A percentile compares a stretch with the other conserved stretches of the same genome.
These are phyloP conservation scores for Skeletonema tropicum DNA, from an alignment of 108 stramenopile genomes.

Conservation along the genomic window DNA sequence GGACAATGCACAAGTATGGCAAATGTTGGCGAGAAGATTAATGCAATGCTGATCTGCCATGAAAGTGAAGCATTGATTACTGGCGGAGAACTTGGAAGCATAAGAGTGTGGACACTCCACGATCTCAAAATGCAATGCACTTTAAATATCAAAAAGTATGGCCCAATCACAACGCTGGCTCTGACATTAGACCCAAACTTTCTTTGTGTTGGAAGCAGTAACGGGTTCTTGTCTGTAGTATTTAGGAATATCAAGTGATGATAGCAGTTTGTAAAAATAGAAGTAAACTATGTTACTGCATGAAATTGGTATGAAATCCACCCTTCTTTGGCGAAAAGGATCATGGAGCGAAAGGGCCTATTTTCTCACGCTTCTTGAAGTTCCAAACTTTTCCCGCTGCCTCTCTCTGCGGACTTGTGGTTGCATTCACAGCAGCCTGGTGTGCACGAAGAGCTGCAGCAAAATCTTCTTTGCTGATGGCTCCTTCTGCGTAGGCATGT, in stretches of 20 bases:
- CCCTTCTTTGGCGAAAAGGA: neutral
- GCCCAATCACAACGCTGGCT: constrained; percentile 68
- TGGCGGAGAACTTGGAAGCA: constrained; percentile 71
- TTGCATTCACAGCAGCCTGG: neutral
- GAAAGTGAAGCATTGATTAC: constrained; percentile 76
- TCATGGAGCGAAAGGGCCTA: neutral
- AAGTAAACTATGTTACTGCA: neutral
- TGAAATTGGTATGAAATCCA: neutral
- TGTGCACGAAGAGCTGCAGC: neutral
- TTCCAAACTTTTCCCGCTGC: neutral
- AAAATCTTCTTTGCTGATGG: neutral
- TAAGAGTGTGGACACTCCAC: constrained; percentile 59
- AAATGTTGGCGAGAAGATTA: constrained; percentile 65
- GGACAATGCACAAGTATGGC: constrained; percentile 52
- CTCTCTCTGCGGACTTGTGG: neutral
- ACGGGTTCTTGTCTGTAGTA: constrained; percentile 78
- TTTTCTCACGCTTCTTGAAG: neutral
- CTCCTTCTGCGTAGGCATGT: neutral
- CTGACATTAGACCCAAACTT: constrained; percentile 65
- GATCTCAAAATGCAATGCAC: constrained; percentile 62
- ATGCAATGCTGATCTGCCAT: constrained; percentile 71
- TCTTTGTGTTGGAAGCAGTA: constrained; percentile 80
- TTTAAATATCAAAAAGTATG: constrained; percentile 73
- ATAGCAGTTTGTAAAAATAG: neutral
- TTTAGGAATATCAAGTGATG: constrained; percentile 18